A percentile compares a stretch with the other conserved stretches of the same genome.
phyloP scores from a whole-genome alignment of 208 protist genomes.

The Strigomonas culicis region DNA sequence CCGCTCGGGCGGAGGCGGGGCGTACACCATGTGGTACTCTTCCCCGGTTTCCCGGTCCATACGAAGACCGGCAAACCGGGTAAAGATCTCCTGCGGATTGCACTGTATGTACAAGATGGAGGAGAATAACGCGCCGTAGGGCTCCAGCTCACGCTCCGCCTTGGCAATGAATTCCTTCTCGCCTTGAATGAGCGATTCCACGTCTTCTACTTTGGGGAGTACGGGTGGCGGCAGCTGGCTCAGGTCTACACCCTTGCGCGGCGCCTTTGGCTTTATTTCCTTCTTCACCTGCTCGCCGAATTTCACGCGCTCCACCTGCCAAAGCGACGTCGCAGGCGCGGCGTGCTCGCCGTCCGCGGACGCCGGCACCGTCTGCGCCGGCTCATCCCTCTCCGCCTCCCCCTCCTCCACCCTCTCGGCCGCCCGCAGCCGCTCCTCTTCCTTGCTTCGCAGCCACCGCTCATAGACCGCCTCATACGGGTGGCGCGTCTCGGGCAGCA shows the following conservation, averaged over 20 bases:
- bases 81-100: constrained; percentile 58
- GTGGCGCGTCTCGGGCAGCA: constrained; percentile 16
- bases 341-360: not conserved
- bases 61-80: constrained; percentile 77
- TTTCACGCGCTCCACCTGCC: constrained; percentile 14
- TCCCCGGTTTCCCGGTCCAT: constrained; percentile 69
- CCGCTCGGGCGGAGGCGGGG: constrained; percentile 65
- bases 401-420: constrained; percentile 5
- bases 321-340: constrained; percentile 15
- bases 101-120: constrained; percentile 68
- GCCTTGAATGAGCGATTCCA: constrained; percentile 23
- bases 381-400: constrained; percentile 8
- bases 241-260: constrained; percentile 58
- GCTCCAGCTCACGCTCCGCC: constrained; percentile 32
- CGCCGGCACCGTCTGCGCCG: constrained; percentile 7
- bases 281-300: constrained; percentile 36
- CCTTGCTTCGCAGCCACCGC: constrained; percentile 2
- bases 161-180: constrained; percentile 46
- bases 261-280: constrained; percentile 37
- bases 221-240: constrained; percentile 60
- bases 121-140: constrained; percentile 33
- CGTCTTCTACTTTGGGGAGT: constrained; percentile 59
- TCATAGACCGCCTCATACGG: constrained; percentile 12
- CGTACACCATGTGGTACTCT: constrained; percentile 81
- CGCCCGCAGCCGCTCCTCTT: too few relatives aligned